Conservation (phyloP, 2,329 filamentous ascomycete genomes). For the Trichothecium sympodiale region DNA sequence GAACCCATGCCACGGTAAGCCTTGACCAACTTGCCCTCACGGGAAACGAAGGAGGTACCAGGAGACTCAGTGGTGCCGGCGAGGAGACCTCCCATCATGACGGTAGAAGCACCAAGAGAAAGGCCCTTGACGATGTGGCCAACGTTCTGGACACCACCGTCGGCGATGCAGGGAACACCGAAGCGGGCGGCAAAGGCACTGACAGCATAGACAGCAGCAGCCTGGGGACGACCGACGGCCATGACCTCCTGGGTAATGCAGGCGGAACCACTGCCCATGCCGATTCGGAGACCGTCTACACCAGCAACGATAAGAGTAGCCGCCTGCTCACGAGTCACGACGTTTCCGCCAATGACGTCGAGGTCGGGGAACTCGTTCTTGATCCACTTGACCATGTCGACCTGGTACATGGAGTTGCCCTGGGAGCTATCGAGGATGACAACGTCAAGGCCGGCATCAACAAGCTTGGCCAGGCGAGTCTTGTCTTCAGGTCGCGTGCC, state of each 20-base stretch:
- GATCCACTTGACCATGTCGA: slow-evolving; percentile 95
- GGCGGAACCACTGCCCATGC: slow-evolving; percentile 96
- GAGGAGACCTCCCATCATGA: slow-evolving; percentile 99
- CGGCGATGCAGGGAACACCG: slow-evolving; percentile 94
- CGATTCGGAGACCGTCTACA: slow-evolving; percentile 92
- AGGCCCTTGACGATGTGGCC: slow-evolving; percentile 99
- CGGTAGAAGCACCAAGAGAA: slow-evolving; percentile 81
- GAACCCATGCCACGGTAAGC: slow-evolving; percentile 98
- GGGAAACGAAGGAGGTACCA: slow-evolving; percentile 90
- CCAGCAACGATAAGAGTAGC: slow-evolving; percentile 85
- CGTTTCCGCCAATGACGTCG: slow-evolving; percentile 96
- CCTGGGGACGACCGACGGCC: slow-evolving; percentile 94
- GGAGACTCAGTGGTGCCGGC: slow-evolving; percentile 96
- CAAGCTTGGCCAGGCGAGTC: slow-evolving; percentile 70
- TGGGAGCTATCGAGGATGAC: slow-evolving; percentile 94
- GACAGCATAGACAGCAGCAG: slow-evolving; percentile 84
- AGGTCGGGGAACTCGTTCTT: slow-evolving; percentile 77
- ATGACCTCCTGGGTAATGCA: slow-evolving; percentile 99
- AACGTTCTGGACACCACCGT: slow-evolving; percentile 96
- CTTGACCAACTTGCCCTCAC: slow-evolving; percentile 96
- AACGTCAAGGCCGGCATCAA: slow-evolving; percentile 90
- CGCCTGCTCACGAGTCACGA: slow-evolving; percentile 94
- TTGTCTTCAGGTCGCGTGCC: slow-evolving; percentile 94
- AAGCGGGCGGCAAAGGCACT: slow-evolving; percentile 83
- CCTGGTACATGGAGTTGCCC: slow-evolving; percentile 97